Evolutionary conservation across 1,284 basidiomycete genomes (phyloP), one percentile per base, ranked within the genome.

Genomic region (Lentinula novae-zelandiae): DNA sequence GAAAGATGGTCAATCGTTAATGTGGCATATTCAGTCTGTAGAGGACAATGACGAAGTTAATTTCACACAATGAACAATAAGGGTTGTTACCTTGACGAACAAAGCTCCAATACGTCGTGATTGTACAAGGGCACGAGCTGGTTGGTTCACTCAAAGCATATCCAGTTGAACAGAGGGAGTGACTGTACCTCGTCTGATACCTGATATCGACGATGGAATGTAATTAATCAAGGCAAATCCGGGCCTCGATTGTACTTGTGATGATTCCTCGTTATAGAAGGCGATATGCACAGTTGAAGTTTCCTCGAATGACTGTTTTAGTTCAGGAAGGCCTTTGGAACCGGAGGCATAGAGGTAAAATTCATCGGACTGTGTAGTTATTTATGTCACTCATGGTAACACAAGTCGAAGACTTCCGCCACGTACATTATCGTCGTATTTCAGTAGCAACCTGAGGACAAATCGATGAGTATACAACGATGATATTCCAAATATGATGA

Each of bases 51-150:
- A 53, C 39, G 36, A 39, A 17, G n/a, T 15, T 27, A 38, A 42
- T 48, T 55, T 53, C 42, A 31, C 44, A 62, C 52, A 52, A 61
- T 50, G 48, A 49, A 53, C 53, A 64, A 65, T 52, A 64, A 62
- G 57, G 27, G 5, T 39, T 67, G 73, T 60, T 60, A 79, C 80
- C 70, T 77, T 60, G 36, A 52, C 76, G 65, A 80, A 76, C 52
- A 78, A 68, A 36, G 71, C 70, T 17, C 77, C 77, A 54, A 81
- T 66, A 10, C 78, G 73, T 54, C 79, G 73, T 9, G 79, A 78
- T 64, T 80, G 76, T 10, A 80, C 78, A 38, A 79, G 69, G 5
- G 74, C 74, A 40, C 76, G 73, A 15, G 79, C 80, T 80, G 62
- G 54, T 53, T 40, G 44, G 8, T 6, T 42, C 39, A 2, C 17